Base-by-base conservation (phyloP, 2,329 filamentous ascomycete species). In the Trichoderma hamatum region DNA sequence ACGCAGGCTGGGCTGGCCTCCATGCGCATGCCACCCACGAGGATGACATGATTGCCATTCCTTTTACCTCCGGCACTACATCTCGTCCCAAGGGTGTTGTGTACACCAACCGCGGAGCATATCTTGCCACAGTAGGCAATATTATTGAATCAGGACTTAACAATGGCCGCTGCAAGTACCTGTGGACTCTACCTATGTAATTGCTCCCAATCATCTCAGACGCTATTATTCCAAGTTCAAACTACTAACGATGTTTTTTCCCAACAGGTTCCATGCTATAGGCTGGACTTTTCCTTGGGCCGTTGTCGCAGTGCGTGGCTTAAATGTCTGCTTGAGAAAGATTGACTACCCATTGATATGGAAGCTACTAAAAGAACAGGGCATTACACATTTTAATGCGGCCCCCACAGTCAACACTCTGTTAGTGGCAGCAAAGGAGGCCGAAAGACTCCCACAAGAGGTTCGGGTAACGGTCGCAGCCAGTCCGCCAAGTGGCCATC, bases 361-460 rank as follows among this genome's bases (percentile, higher is more conserved):
- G 96, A 87, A 87, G 60, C 82, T 99, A 4, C 82, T 99, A 39
- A 96, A 94, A 76, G 87, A 93, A 64, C 92, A 98, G 79, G 84
- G 88, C 7, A 91, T 99, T 72, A 98, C 94, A 0, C 96, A 99
- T 80, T 98, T 96, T 82, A 97, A 95, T 76, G 95, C 95, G 0
- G 96, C 95, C 0, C 96, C 96, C 0, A 99, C 96, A 0, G 96
- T 99, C 64, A 98, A 98, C 78, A 99, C 95, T 0, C 82, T 98
- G 0, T 87, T 99, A 3, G 97, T 96, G 76, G 91, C 91, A 14
- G 87, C 92, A 3, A 85, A 90, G 51, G 90, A 94, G 78, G 95
- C 96, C 2, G 87, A 86, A 73, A 86, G 80, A 59, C 84, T 99
- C 0, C 83, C 89, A 0, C 81, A 88, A 1, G 87, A 89, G 0